Conservation (phyloP, 345 rosid species). For the Arabidopsis thaliana region TAIR10.1 NC_003070.9:2101501-2102000, state of each 20-base stretch:
- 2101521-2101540: slow-evolving; percentile 9
- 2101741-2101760: slow-evolving; percentile 32
- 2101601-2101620: slow-evolving; percentile 17
- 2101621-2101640: slow-evolving; percentile 16
- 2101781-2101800: slow-evolving; percentile 7
- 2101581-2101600: slow-evolving; percentile 9
- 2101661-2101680: slow-evolving; percentile 81
- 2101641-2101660: slow-evolving; percentile 59
- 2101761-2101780: neutral
- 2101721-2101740: slow-evolving; percentile 94
- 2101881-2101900: slow-evolving; percentile 82
- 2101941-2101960: slow-evolving; percentile 11
- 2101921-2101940: slow-evolving; percentile 59
- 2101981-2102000: slow-evolving; percentile 15
- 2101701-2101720: slow-evolving; percentile 73
- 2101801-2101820: neutral
- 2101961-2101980: slow-evolving; percentile 13
- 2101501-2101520: slow-evolving; percentile 11
- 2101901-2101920: slow-evolving; percentile 90
- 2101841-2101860: slow-evolving; percentile 76
- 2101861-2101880: slow-evolving; percentile 68
- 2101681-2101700: slow-evolving; percentile 74
- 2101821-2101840: slow-evolving; percentile 11
- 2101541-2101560: neutral
- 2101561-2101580: neutral